A percentile compares a stretch with the other conserved stretches of the same genome.
These are phyloP conservation scores for Geosiphon pyriformis DNA, from an alignment of 192 early-diverging fungal species.

Conservation along the genomic window DNA sequence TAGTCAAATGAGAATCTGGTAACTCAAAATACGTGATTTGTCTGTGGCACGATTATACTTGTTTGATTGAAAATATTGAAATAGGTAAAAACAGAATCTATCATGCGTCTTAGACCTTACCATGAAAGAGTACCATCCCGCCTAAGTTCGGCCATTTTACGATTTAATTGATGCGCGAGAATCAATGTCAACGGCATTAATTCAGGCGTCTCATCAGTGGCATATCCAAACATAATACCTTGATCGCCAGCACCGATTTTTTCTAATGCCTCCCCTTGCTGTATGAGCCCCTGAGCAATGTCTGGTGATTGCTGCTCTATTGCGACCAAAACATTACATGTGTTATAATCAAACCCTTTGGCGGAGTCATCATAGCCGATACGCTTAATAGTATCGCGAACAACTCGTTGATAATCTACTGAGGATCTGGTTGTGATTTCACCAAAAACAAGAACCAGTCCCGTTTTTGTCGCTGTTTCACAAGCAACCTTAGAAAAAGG, in stretches of 20 bases:
- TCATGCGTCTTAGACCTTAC: constrained; percentile 34
- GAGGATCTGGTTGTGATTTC: constrained; percentile 99
- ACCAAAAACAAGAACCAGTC: constrained; percentile 99
- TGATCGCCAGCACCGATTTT: constrained; percentile 99
- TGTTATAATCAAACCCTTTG: constrained; percentile 99
- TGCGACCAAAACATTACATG: constrained; percentile 99
- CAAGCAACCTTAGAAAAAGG: constrained; percentile 98
- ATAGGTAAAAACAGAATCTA: neutral
- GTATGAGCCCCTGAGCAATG: constrained; percentile 95
- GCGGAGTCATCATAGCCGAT: constrained; percentile 98
- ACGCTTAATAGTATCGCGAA: constrained; percentile 97
- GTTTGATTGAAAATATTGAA: neutral
- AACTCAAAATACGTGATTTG: too few species aligned
- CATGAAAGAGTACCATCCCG: constrained; percentile 83
- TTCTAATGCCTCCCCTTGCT: constrained; percentile 86
- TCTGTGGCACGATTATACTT: too few species aligned
- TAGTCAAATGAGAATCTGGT: too few species aligned
- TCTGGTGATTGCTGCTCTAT: constrained; percentile 99
- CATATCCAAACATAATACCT: constrained; percentile 92
- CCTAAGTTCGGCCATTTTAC: constrained; percentile 92
- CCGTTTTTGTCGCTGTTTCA: constrained; percentile 99
- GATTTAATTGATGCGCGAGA: constrained; percentile 97
- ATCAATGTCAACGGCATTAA: constrained; percentile 95
- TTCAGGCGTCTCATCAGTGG: constrained; percentile 98
- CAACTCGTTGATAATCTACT: constrained; percentile 99